Base-by-base conservation (phyloP, 164 flowering plant genomes). In the Nymphaea colorata region DNA sequence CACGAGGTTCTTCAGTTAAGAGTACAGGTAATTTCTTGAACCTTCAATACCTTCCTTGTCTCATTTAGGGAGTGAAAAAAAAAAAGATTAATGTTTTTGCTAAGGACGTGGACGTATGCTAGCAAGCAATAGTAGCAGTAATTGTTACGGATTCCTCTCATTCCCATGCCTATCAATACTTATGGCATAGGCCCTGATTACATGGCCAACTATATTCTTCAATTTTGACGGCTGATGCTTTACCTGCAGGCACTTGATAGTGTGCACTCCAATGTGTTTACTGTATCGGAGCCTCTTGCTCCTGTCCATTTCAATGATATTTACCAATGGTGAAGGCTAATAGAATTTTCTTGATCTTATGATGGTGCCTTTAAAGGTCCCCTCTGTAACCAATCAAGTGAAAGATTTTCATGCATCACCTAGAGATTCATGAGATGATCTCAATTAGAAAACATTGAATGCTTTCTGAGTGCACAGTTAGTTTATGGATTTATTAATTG, bases 1-100 rank as follows among this genome's bases (percentile, higher is more conserved):
- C 83, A 82, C 78, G 97, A 93, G 71, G 80, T 87, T 55, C 59
- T 73, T 15, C 67, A 59, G 44, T 72, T 93, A 72, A 83, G 78
- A 78, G 81, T 82, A 71, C 94, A 87, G 93, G 98, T 90, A 74
- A 45, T 42, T 73, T 45, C 43, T 71, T 69, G 44, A 47, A 47
- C 2, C 55, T 16, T 44, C 41, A 43, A 44, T 59, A 45, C 7
- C 11, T 47, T 47, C 55, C 55, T 25, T 2, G 5, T 47, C 2
- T 47, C 55, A 47, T 12, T 4, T 47, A 47, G 2, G 12, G 3
- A 47, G 12, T 47, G 55, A 47, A 47, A 47, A 6, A 6, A 47
- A 47, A 47, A 25, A 25, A 25, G 36, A 25, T 25, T 25, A 25
- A 25, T 25, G 36, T 25, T 25, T 25, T 25, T 25, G 36, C 36